These are phyloP conservation scores for Trichoderma oligosporum DNA, from an alignment of 2,329 filamentous ascomycete species.

Conservation along the genomic window DNA sequence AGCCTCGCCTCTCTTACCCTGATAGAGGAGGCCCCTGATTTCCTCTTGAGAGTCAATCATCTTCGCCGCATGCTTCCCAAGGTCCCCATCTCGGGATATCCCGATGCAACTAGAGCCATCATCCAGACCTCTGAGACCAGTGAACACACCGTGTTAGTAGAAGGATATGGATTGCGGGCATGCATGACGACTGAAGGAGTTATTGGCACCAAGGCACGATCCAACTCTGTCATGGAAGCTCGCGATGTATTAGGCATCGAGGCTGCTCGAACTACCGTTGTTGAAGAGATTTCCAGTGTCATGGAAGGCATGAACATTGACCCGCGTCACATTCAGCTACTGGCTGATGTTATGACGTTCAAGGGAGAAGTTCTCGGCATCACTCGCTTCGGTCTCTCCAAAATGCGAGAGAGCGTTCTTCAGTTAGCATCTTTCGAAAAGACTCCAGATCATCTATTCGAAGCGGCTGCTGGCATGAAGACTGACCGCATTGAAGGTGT, in stretches of 20 bases:
- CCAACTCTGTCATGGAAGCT: slow-evolving; percentile 90
- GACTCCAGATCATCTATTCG: slow-evolving; percentile 95
- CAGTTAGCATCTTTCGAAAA: slow-evolving; percentile 97
- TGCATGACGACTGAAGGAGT: slow-evolving; percentile 96
- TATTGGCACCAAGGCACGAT: slow-evolving; percentile 66
- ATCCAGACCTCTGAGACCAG: slow-evolving; percentile 74
- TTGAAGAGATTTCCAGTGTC: slow-evolving; percentile 79
- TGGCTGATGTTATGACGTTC: slow-evolving; percentile 98
- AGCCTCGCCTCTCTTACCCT: slow-evolving; percentile 38
- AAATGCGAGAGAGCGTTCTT: slow-evolving; percentile 91
- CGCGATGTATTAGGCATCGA: slow-evolving; percentile 88
- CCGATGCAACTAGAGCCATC: slow-evolving; percentile 79
- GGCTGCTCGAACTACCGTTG: slow-evolving; percentile 84
- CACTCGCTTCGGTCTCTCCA: slow-evolving; percentile 90
- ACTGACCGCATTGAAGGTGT: slow-evolving; percentile 90
- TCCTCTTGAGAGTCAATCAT: slow-evolving; percentile 76
- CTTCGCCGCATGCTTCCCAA: slow-evolving; percentile 76
- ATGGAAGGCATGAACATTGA: slow-evolving; percentile 97
- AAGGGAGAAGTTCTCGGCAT: slow-evolving; percentile 97
- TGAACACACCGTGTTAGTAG: slow-evolving; percentile 75
- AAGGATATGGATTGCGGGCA: slow-evolving; percentile 83
- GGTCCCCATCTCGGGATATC: slow-evolving; percentile 86
- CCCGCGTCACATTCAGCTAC: slow-evolving; percentile 93
- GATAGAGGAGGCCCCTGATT: slow-evolving; percentile 40
- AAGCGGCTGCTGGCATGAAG: slow-evolving; percentile 89